A percentile compares a stretch with the other conserved stretches of the same genome.
These are phyloP conservation scores for Penicillium tannophilum DNA, from an alignment of 495 filamentous ascomycete species.

Conservation along the genomic window DNA sequence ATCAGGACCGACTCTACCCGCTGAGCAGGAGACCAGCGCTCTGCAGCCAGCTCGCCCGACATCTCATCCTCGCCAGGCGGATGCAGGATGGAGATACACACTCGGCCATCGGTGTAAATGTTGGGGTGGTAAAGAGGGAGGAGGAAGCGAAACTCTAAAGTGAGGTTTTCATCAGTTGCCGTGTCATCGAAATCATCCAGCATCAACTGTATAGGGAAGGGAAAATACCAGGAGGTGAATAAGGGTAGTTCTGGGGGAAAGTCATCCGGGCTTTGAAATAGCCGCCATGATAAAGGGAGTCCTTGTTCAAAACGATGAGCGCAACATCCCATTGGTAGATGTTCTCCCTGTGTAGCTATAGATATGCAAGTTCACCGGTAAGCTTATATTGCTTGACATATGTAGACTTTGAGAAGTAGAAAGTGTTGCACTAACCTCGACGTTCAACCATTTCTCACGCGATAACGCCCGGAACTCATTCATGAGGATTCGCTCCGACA, in stretches of 20 bases:
- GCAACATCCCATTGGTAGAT: constrained; percentile 86
- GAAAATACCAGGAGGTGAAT: constrained; percentile 68
- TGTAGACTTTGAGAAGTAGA: not conserved
- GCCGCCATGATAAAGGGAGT: constrained; percentile 87
- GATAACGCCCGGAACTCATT: constrained; percentile 80
- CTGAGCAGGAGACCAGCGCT: constrained; percentile 92
- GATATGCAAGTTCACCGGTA: not conserved
- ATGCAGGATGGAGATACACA: constrained; percentile 95
- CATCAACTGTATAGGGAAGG: not conserved
- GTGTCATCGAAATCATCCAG: constrained; percentile 8
- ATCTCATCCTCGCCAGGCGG: constrained; percentile 93
- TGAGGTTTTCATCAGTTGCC: not conserved
- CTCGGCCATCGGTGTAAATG: constrained; percentile 83
- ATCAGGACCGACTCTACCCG: constrained; percentile 95
- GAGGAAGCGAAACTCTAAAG: constrained; percentile 75
- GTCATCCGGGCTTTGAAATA: constrained; percentile 90
- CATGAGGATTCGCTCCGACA: constrained; percentile 84
- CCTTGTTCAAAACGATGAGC: constrained; percentile 88
- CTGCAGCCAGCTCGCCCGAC: constrained; percentile 80
- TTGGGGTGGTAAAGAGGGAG: constrained; percentile 89
- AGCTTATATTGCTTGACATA: not conserved
- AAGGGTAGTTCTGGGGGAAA: constrained; percentile 90
- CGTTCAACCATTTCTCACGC: constrained; percentile 91
- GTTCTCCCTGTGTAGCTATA: constrained; percentile 68
- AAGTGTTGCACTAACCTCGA: constrained; percentile 60